Evolutionary conservation across 2,329 filamentous ascomycete genomes (phyloP).

Genomic region (Colletotrichum spinosum): DNA sequence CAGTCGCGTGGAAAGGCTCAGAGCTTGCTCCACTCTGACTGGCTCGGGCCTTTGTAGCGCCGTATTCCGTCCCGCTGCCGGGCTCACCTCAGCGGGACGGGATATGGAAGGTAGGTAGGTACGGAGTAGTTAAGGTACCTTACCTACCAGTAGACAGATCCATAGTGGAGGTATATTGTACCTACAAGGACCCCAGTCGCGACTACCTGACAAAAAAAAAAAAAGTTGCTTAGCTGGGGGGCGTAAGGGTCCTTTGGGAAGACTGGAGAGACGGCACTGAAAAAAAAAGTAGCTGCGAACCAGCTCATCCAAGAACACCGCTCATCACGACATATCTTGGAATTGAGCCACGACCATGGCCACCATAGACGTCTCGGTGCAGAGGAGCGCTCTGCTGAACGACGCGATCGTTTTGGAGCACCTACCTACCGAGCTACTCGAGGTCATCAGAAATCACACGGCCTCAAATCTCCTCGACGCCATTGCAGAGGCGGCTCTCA

Average conservation of each 20-base stretch:
- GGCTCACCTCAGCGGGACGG: too few species aligned
- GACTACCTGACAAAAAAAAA: constrained; percentile 39
- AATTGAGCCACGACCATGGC: constrained; percentile 57
- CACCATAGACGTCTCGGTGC: constrained; percentile 64
- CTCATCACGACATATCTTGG: constrained; percentile 35
- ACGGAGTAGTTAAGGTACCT: too few species aligned
- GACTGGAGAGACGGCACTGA: constrained; percentile 37
- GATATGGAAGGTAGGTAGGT: too few species aligned
- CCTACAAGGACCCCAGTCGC: constrained; percentile 39
- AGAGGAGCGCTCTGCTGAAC: constrained; percentile 66
- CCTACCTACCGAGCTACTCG: constrained; percentile 77
- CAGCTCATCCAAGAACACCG: constrained; percentile 31
- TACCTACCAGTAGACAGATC: too few species aligned
- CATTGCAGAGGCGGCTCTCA: constrained; percentile 76
- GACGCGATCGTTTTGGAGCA: constrained; percentile 66
- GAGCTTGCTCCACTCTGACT: constrained; percentile 44
- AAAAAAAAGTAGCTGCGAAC: constrained; percentile 42
- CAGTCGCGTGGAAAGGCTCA: constrained; percentile 39
- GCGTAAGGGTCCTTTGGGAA: constrained; percentile 26
- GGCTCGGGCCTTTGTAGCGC: constrained; percentile 50
- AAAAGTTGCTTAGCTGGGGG: constrained; percentile 47
- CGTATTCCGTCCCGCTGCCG: constrained; percentile 43
- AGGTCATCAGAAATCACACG: constrained; percentile 72
- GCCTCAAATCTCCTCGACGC: constrained; percentile 77
- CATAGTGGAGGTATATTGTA: neutral